Evolutionary conservation across 73 alveolate genomes (phyloP).

Genomic region (Paramecium pentaurelia): DNA sequence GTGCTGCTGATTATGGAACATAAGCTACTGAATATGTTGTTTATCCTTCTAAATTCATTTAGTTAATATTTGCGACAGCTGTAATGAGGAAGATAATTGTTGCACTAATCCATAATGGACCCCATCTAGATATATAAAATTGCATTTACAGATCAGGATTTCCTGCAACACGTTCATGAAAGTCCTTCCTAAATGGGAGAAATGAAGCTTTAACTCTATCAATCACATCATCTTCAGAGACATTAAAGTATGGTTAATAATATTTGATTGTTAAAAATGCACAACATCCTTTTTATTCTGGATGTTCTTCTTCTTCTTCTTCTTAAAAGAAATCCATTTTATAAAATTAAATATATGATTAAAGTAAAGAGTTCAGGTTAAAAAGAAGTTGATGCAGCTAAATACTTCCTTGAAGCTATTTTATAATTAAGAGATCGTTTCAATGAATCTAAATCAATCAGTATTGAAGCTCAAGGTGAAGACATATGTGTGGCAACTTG

Average conservation of each 20-base stretch:
- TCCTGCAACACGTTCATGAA: not conserved
- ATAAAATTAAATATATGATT: not conserved
- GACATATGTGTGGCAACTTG: not conserved
- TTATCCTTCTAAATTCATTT: not conserved
- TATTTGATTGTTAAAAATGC: not conserved
- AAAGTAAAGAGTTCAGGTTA: not conserved
- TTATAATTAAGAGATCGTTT: not conserved
- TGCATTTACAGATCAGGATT: constrained; percentile 5
- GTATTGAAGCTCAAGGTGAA: not conserved
- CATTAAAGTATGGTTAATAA: constrained; percentile 16
- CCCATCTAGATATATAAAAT: not conserved
- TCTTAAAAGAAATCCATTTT: not conserved
- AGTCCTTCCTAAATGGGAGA: not conserved
- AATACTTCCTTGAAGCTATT: not conserved
- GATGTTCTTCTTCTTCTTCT: constrained; percentile 4
- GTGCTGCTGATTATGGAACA: constrained; percentile 25
- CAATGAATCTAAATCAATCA: not conserved
- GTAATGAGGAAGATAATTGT: not conserved
- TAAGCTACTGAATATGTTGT: not conserved
- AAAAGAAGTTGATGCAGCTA: not conserved
- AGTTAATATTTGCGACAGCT: not conserved
- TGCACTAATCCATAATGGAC: constrained; percentile 34
- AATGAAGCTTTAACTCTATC: not conserved
- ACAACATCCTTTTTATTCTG: not conserved
- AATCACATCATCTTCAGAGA: not conserved